Base-by-base conservation (phyloP, 2,329 filamentous ascomycete genomes). In the Didymella glomerata region DNA sequence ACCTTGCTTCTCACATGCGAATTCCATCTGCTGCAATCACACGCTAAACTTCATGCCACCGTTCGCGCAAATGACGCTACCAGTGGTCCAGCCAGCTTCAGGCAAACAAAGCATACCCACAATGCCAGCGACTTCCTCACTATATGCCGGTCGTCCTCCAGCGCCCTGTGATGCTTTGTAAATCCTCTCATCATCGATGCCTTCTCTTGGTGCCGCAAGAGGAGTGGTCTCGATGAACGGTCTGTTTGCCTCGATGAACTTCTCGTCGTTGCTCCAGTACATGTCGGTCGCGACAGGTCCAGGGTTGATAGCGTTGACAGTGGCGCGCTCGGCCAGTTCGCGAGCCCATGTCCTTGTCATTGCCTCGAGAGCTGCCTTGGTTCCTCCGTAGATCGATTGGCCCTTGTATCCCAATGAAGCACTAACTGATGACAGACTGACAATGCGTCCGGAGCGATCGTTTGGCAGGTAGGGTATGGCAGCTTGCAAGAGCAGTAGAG, bases 1-100 rank as follows among this genome's bases (percentile, higher is more conserved):
- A 4, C 18, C 11, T 9, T 25, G 8, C 10, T 1, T 16, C n/a
- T 18, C 22, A 2, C 16, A 3, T 24, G 25, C 16, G 3, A 2
- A 48, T 10, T 3, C 13, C 22, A 28, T 38, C 18, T 34, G 22
- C 25, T 30, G 25, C n/a, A 8, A 32, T 59, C 70, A 74, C 22
- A 67, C 61, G 57, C 69, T 74, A 41, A 75, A 74, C 46, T 63
- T 69, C 86, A 92, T 88, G 7, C 91, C 91, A 1, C 91, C 91
- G 72, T 94, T 94, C 8, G 90, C 90, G 78, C 88, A 91, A 4
- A 95, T 85, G 24, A 93, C 89, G 75, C 89, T 90, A 1, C 91
- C 91, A 0, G 91, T 95, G 70, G 87, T 89, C 90, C 90, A 94
- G 8, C 81, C 84, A n/a, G 85, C 84, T 73, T 94, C 91, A 6